A percentile compares a stretch with the other conserved stretches of the same genome.
Evolutionary conservation across 371 early-diverging fungal species (phyloP).

Genomic region (Mortierella sp.): DNA sequence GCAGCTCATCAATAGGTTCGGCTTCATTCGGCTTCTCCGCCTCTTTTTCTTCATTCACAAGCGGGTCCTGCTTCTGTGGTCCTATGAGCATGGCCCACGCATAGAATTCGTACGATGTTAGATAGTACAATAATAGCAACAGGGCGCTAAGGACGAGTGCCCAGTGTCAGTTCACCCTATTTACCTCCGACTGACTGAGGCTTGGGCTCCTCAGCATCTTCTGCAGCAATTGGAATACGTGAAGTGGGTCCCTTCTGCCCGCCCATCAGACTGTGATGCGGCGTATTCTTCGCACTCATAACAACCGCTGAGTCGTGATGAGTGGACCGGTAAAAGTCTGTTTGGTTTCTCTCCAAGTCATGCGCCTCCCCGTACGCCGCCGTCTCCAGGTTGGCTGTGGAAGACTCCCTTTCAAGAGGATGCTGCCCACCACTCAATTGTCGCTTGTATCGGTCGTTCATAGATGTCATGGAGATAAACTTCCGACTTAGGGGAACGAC

Average conservation of each 20-base stretch:
- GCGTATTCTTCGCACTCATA: constrained; percentile 16
- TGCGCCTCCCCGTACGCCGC: constrained; percentile 28
- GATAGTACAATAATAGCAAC: no score
- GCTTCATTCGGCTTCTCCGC: neutral
- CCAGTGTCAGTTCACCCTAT: no score
- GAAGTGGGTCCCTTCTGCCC: constrained; percentile 1
- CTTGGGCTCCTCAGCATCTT: constrained; percentile 1
- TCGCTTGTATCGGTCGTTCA: constrained; percentile 23
- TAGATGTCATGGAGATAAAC: constrained; percentile 17
- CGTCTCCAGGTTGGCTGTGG: neutral
- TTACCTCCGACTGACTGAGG: neutral
- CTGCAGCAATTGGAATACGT: neutral
- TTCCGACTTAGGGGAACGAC: constrained; percentile 18
- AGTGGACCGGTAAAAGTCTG: constrained; percentile 13
- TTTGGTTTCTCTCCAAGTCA: constrained; percentile 18
- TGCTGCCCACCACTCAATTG: neutral
- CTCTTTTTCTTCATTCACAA: neutral
- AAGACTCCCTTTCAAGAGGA: constrained; percentile 7
- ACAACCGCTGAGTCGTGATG: constrained; percentile 44
- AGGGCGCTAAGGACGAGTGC: no score
- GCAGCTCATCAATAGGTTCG: no score
- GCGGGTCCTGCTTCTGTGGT: neutral
- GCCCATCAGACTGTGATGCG: constrained; percentile 23
- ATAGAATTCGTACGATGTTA: no score
- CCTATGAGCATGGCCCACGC: no score